Base-by-base conservation (phyloP, 768 basidiomycete genomes). In the Mycena floridula region DNA sequence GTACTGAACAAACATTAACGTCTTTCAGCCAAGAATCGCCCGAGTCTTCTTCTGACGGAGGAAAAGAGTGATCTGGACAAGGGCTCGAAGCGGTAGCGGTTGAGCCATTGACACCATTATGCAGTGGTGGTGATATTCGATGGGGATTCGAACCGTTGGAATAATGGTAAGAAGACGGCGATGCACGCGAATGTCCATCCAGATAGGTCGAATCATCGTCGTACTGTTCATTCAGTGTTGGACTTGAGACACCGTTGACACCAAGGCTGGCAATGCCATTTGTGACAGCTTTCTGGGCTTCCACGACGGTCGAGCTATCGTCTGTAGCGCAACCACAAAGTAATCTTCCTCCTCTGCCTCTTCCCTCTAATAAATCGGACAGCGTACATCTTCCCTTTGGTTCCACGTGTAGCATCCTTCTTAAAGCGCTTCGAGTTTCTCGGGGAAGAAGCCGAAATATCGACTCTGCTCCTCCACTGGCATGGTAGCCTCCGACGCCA, bases 381-480 rank as follows among this genome's bases (percentile, higher is more conserved):
- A 99, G 77, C 23, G 96, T 97, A 60, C 92, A 95, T 30, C 96
- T 82, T 39, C 84, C 79, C 15, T 76, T 69, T 3, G 95, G 89
- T 58, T 98, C 95, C 39, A 97, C 79, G 54, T 81, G 84, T 54
- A 99, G 72, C 96, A 99, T 99, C 43, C 93, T 79, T 47, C 91
- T 86, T 48, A 99, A 74, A 12, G 88, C 90, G 6, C 84, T 76
- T 30, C 96, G 79, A 12, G 91, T 82, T 66, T 99, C 95, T 43
- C 96, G 84, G 2, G 96, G 96, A 20, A 99, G 75, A 8, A 98
- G 73, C 16, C 95, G 82, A 74, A 99, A 98, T 57, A 99, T 96
- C 7, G 91, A 93, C 61, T 98, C 95, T 22, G 90, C 82, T 16
- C 88, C 85, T 44, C 76, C 76, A 20, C 76, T 79, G 42, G 32